Evolutionary conservation across 2,329 filamentous ascomycete species (phyloP), one percentile per base, ranked within the genome.

Genomic region (Coleophoma eucalyptorum): DNA sequence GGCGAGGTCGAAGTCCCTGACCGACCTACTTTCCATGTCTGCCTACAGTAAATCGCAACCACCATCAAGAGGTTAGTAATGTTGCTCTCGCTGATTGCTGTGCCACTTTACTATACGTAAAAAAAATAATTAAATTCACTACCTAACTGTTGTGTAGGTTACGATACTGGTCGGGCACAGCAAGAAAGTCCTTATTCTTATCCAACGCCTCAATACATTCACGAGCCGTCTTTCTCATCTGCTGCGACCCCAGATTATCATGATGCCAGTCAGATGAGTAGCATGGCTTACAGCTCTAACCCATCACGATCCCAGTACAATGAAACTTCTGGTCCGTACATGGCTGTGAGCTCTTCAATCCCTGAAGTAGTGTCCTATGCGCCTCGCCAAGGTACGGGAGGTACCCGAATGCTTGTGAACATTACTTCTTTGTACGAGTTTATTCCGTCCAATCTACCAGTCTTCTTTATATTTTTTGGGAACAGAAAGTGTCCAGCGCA

Each of bases 341-440:
- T 92, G 64, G 76, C 78, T 63, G 72, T 81, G 49, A 71, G 81
- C 33, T 71, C 81, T 60, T 79, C 79, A 62, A 69, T 77, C 57
- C 82, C 82, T 51, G 78, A 84, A 62, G 72, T 96, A 57, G 76
- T 84, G 52, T 86, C 86, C 52, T 90, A 81, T 67, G 78, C 83
- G 53, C 93, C 92, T 16, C 72, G 74, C 42, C 77, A 81, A 62
- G 92, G 91, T 41, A 70, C 76, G 33, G 78, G 80, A 63, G 87
- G 88, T 49, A 87, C 86, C 18, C 84, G 84, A 61, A 73, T 96
- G 10, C 78, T 80, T 53, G 77, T 96, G 56, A 86, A 89, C 65
- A 80, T 96, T 31, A 83, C 85, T 48, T 86, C 87, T 41, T 79
- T 85, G 53, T 89, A 89, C 71, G 87, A 96, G 63, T 71, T 96